phyloP scores from a whole-genome alignment of 352 stramenopile genomes.

The Globisporangium paddicum region DNA sequence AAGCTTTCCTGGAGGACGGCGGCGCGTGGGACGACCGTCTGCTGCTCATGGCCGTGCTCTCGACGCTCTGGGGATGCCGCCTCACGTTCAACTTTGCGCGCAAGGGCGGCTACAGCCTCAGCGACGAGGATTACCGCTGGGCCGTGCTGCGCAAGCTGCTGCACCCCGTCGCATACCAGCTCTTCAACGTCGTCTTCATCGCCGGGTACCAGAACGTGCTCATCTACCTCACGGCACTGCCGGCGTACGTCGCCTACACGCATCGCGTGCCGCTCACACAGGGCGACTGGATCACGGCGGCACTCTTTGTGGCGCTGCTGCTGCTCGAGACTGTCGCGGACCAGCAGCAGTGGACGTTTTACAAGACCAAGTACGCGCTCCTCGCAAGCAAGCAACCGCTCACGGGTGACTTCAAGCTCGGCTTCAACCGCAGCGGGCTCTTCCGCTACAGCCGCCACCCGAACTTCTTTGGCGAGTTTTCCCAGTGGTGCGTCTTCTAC shows the following conservation, averaged over 20 bases:
- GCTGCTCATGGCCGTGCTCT: slow-evolving; percentile 73
- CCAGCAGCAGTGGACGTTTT: slow-evolving; percentile 91
- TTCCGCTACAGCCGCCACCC: slow-evolving; percentile 92
- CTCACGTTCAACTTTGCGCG: slow-evolving; percentile 92
- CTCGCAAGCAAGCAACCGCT: slow-evolving; percentile 52
- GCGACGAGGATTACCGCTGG: slow-evolving; percentile 93
- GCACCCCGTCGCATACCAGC: slow-evolving; percentile 77
- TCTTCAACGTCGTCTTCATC: slow-evolving; percentile 93
- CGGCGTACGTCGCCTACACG: slow-evolving; percentile 61
- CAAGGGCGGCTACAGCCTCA: slow-evolving; percentile 88
- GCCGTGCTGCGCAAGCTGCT: slow-evolving; percentile 72
- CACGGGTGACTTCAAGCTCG: slow-evolving; percentile 58
- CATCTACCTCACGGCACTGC: slow-evolving; percentile 73
- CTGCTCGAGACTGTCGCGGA: slow-evolving; percentile 85
- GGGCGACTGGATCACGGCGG: slow-evolving; percentile 57
- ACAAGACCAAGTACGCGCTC: slow-evolving; percentile 80
- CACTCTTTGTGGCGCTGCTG: slow-evolving; percentile 68
- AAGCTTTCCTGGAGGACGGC: slow-evolving; percentile 67
- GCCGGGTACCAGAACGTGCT: slow-evolving; percentile 87
- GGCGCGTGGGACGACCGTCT: slow-evolving; percentile 49
- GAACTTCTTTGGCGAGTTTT: slow-evolving; percentile 92
- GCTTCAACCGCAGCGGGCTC: slow-evolving; percentile 84
- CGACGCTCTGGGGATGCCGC: slow-evolving; percentile 83
- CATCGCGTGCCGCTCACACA: slow-evolving; percentile 48
- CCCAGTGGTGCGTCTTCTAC: slow-evolving; percentile 90